Evolutionary conservation across 2,329 filamentous ascomycete species (phyloP).

Genomic region (Calonectria montana): DNA sequence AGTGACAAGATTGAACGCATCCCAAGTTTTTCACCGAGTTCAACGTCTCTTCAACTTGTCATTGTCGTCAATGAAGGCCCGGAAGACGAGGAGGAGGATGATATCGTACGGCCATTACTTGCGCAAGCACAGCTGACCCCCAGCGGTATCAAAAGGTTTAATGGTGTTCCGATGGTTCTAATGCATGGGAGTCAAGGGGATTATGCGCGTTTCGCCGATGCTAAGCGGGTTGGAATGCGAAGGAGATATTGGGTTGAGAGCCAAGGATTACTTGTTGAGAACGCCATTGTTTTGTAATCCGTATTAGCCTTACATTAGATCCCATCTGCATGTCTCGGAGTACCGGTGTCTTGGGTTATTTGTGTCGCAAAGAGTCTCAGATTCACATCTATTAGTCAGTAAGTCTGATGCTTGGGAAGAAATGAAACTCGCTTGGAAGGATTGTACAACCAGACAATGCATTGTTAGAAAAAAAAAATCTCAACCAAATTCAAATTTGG

Average conservation of each 20-base stretch:
- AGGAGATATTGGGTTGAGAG: slow-evolving; percentile 85
- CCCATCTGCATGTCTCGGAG: slow-evolving; percentile 37
- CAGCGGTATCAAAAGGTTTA: slow-evolving; percentile 73
- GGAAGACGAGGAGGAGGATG: slow-evolving; percentile 48
- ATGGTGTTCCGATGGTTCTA: slow-evolving; percentile 87
- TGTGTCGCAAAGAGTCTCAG: neutral
- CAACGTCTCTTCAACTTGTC: slow-evolving; percentile 79
- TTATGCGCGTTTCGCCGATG: slow-evolving; percentile 71
- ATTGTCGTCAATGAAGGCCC: slow-evolving; percentile 74
- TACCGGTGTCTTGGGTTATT: slow-evolving; percentile 28
- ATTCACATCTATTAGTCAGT: neutral
- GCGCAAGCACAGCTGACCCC: slow-evolving; percentile 80
- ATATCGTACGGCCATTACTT: slow-evolving; percentile 72
- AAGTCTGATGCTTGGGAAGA: neutral
- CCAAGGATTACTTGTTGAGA: slow-evolving; percentile 81
- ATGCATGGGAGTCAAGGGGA: slow-evolving; percentile 74
- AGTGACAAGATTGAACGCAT: slow-evolving; percentile 85
- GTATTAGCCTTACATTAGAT: neutral
- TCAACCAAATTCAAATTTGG: neutral
- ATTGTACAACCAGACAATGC: neutral
- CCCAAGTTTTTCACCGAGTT: slow-evolving; percentile 76
- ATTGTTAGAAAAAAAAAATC: neutral
- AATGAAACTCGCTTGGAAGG: neutral
- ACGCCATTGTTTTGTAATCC: slow-evolving; percentile 72
- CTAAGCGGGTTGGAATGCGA: slow-evolving; percentile 78